Evolutionary conservation across 225 moss, liverwort and hornwort species (phyloP).

Genomic region (Bryoerythrophyllum caledonicum): DNA sequence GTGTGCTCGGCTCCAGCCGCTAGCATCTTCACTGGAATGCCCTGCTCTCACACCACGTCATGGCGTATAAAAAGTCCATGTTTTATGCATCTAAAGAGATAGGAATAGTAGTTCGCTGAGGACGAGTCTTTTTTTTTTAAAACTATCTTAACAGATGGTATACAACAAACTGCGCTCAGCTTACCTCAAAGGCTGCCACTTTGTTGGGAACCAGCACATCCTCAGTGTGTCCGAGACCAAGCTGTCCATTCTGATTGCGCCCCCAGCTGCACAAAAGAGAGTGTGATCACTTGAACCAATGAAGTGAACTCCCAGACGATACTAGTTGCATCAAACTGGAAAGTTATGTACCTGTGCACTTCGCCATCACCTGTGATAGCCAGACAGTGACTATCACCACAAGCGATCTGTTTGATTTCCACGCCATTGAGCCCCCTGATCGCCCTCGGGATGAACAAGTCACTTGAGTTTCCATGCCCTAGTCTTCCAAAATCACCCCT

Average conservation of each 20-base stretch:
- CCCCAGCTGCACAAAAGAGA: conserved; percentile 34
- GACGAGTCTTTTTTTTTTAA: no score
- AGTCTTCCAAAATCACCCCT: conserved; percentile 48
- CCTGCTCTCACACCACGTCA: conserved; percentile 20
- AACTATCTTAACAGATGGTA: no score
- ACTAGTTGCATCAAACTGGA: not conserved
- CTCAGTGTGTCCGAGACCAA: conserved; percentile 45
- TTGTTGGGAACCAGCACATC: conserved; percentile 42
- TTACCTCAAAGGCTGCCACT: conserved; percentile 39
- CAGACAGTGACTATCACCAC: conserved; percentile 44
- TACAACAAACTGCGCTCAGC: no score
- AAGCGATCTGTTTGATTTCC: conserved; percentile 36
- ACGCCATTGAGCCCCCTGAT: conserved; percentile 28
- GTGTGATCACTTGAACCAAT: not conserved
- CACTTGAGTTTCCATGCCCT: conserved; percentile 45
- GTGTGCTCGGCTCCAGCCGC: conserved; percentile 49
- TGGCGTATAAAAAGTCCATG: no score
- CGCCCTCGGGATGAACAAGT: conserved; percentile 41
- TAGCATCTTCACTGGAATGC: conserved; percentile 40
- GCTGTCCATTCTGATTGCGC: conserved; percentile 46
- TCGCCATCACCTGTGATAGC: conserved; percentile 36
- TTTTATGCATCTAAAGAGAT: no score
- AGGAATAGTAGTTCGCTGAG: no score
- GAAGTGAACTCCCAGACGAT: not conserved
- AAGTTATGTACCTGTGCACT: conserved; percentile 26